Evolutionary conservation across 164 flowering plant species (phyloP).

Genomic region (Nelumbo lutea): DNA sequence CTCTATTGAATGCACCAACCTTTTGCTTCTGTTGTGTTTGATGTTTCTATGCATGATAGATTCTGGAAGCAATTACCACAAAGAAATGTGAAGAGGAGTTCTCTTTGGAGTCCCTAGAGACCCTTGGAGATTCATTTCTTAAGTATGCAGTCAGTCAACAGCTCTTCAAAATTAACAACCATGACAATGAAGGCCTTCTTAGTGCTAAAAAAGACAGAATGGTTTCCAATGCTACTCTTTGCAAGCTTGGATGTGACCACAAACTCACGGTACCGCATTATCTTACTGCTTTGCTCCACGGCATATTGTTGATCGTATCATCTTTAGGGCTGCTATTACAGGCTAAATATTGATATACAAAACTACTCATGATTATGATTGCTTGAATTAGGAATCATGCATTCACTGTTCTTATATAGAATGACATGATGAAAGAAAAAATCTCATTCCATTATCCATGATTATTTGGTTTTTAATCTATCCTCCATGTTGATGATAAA

Average conservation of each 20-base stretch:
- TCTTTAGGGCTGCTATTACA: too few relatives aligned
- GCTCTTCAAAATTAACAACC: constrained; percentile 43
- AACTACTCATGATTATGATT: too few relatives aligned
- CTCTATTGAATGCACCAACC: not conserved
- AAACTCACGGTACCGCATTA: constrained; percentile 56
- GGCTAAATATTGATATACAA: too few relatives aligned
- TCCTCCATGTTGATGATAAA: too few relatives aligned
- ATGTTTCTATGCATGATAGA: constrained; percentile 24
- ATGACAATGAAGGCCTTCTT: constrained; percentile 76
- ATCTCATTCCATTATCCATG: too few relatives aligned
- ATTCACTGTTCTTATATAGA: too few relatives aligned
- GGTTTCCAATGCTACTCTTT: constrained; percentile 53
- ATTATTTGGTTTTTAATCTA: too few relatives aligned
- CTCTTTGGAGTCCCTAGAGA: constrained; percentile 83
- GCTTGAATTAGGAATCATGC: too few relatives aligned
- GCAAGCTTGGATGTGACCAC: constrained; percentile 58
- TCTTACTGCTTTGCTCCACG: not conserved
- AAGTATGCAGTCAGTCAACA: constrained; percentile 79
- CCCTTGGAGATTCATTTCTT: constrained; percentile 92
- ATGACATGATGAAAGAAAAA: too few relatives aligned
- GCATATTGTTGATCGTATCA: not conserved
- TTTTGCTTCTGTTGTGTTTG: not conserved
- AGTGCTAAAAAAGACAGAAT: constrained; percentile 50
- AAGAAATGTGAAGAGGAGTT: constrained; percentile 68
- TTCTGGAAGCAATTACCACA: constrained; percentile 85